These are phyloP conservation scores for Cylindrotheca closterium DNA, from an alignment of 108 stramenopile genomes.

Conservation along the genomic window DNA sequence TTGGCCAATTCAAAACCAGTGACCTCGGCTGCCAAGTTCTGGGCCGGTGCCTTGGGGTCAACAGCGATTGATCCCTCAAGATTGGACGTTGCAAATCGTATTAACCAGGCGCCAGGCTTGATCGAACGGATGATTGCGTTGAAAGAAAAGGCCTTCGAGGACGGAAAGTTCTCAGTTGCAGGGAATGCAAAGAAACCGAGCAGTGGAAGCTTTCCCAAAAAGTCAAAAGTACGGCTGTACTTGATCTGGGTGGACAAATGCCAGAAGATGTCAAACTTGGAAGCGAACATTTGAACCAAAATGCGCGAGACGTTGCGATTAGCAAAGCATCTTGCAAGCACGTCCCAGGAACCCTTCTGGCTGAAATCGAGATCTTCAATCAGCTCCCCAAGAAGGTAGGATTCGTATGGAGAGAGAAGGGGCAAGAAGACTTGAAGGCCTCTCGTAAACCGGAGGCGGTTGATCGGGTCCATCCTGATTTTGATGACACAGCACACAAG, in stretches of 20 bases:
- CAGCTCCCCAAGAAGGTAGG: slow-evolving; percentile 26
- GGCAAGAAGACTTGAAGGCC: slow-evolving; percentile 30
- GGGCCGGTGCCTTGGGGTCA: too few species aligned
- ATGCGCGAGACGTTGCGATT: slow-evolving; percentile 36
- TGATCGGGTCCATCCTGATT: slow-evolving; percentile 36
- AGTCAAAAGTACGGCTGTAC: slow-evolving; percentile 12
- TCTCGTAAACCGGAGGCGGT: slow-evolving; percentile 16
- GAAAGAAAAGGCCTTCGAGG: too few species aligned
- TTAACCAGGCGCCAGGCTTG: slow-evolving; percentile 7
- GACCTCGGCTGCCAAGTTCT: slow-evolving; percentile 30
- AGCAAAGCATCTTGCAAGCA: slow-evolving; percentile 25
- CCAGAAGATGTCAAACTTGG: slow-evolving; percentile 33
- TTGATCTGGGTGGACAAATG: slow-evolving; percentile 35
- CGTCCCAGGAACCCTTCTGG: slow-evolving; percentile 6
- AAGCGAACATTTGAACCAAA: slow-evolving; percentile 18
- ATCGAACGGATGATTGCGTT: slow-evolving; percentile 7
- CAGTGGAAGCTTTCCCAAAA: slow-evolving; percentile 22
- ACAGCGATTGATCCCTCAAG: slow-evolving; percentile 23
- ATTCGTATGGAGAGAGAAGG: slow-evolving; percentile 32
- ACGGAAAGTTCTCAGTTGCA: slow-evolving; percentile 35
- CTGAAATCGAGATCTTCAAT: slow-evolving; percentile 22
- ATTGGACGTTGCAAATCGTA: slow-evolving; percentile 13
- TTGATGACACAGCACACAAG: too few species aligned
- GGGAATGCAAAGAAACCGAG: slow-evolving; percentile 33
- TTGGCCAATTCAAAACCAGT: slow-evolving; percentile 38